Conservation (phyloP, 495 filamentous ascomycete species). For the Hypomontagnella monticulosa region DNA sequence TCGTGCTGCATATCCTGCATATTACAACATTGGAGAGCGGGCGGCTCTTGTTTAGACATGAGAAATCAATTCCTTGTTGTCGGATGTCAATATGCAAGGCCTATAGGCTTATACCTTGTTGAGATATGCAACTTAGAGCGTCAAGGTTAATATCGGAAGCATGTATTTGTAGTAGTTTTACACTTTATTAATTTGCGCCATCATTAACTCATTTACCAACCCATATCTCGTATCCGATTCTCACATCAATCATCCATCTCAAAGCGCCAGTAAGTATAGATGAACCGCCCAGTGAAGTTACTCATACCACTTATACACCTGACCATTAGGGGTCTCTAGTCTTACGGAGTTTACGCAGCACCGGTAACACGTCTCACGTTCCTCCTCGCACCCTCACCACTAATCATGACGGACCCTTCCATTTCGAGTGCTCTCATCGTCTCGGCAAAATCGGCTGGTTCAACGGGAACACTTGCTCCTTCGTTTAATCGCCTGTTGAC, state of each 20-base stretch:
- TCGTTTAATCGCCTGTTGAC: constrained; percentile 78
- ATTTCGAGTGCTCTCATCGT: constrained; percentile 80
- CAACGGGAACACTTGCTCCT: constrained; percentile 75
- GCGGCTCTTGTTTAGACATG: too few relatives aligned
- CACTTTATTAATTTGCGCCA: constrained; percentile 23
- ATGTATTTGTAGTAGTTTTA: neutral
- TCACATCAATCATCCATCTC: constrained; percentile 17
- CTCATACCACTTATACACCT: constrained; percentile 12
- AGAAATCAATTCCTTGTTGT: neutral
- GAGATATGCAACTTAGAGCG: neutral
- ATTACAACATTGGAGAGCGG: constrained; percentile 12
- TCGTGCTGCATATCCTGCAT: constrained; percentile 29
- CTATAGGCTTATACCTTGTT: neutral
- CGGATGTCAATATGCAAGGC: neutral
- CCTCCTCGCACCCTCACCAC: constrained; percentile 85
- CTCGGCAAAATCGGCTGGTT: constrained; percentile 81
- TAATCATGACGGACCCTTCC: constrained; percentile 83
- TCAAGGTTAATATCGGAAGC: neutral
- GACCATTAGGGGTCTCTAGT: neutral
- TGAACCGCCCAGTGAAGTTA: constrained; percentile 8
- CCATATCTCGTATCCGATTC: constrained; percentile 29
- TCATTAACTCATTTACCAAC: constrained; percentile 34
- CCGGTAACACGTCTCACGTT: constrained; percentile 78
- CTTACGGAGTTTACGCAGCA: constrained; percentile 43
- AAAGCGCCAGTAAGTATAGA: constrained; percentile 17